Percentiles rank a stretch among this genome's conserved stretches.
phyloP scores from a whole-genome alignment of 257 asterid species.

The Hygrophila difformis region DNA sequence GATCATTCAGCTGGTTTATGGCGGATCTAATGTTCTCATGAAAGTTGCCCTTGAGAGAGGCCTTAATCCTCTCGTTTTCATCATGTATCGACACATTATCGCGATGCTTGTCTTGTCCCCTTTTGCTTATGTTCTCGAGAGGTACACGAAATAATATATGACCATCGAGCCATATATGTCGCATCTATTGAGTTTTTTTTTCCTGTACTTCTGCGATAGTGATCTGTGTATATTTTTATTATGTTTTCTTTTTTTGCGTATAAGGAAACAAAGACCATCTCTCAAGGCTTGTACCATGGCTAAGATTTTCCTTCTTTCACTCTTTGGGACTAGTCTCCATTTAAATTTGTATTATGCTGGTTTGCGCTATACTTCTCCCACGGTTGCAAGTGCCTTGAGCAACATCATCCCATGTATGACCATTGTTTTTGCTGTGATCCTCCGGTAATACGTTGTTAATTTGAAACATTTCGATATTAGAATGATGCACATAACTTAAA shows the following conservation, averaged over 20 bases:
- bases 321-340: conserved; percentile 14
- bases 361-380: conserved; percentile 17
- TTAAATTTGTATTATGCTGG: conserved; percentile 18
- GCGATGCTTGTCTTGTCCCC: conserved; percentile 14
- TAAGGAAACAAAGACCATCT: conserved; percentile 1
- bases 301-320: conserved; percentile 16
- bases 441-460: background rate
- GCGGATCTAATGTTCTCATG: conserved; percentile 16
- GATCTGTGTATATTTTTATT: background rate
- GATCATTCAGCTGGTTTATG: conserved; percentile 14
- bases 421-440: background rate
- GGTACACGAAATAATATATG: conserved; percentile 12
- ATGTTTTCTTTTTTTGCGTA: background rate
- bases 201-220: no score
- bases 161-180: no score
- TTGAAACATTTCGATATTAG: no score
- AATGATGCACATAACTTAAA: no score
- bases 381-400: conserved; percentile 17
- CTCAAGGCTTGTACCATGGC: background rate
- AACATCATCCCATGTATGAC: conserved; percentile 13
- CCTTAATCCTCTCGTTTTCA: conserved; percentile 17
- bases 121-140: conserved; percentile 16
- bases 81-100: conserved; percentile 15
- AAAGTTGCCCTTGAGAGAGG: conserved; percentile 18
- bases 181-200: no score